These are phyloP conservation scores for Aeschynomene evenia DNA, from an alignment of 306 rosid species.

Conservation along the genomic window DNA sequence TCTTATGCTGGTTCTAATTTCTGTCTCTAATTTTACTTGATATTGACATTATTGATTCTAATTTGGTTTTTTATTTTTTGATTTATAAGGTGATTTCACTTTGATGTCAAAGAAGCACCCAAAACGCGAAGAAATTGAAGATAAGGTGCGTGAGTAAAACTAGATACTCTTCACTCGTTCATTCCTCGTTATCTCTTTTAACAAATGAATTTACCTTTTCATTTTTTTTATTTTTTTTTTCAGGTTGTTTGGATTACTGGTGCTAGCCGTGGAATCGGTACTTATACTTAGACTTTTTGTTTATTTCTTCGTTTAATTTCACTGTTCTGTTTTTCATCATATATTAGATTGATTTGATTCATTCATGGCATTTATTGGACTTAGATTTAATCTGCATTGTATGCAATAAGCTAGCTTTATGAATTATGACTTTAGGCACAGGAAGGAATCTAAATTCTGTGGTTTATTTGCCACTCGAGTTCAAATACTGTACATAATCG, in stretches of 20 bases:
- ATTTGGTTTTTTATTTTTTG: background rate
- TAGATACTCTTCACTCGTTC: background rate
- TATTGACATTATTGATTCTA: background rate
- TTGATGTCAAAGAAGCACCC: slow-evolving; percentile 66
- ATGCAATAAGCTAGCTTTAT: background rate
- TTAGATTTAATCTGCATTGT: background rate
- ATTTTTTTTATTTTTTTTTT: slow-evolving; percentile 6
- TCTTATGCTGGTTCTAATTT: background rate
- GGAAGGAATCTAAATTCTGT: background rate
- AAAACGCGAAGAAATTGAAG: slow-evolving; percentile 70
- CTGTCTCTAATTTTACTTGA: background rate
- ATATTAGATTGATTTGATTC: background rate
- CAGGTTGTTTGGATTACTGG: slow-evolving; percentile 97
- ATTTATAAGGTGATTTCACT: slow-evolving; percentile 70
- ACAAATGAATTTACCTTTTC: background rate
- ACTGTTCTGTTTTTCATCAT: background rate
- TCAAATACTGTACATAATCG: background rate
- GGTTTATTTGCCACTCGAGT: background rate
- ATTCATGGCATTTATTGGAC: background rate
- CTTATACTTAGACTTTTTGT: background rate
- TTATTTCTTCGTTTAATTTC: background rate
- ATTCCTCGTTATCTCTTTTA: background rate
- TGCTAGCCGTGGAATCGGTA: slow-evolving; percentile 98
- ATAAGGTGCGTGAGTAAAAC: slow-evolving; percentile 44
- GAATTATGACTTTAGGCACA: background rate